Percentiles rank a stretch among this genome's conserved stretches.
Evolutionary conservation across 2,329 filamentous ascomycete genomes (phyloP).

Genomic region (Shiraia sp.): DNA sequence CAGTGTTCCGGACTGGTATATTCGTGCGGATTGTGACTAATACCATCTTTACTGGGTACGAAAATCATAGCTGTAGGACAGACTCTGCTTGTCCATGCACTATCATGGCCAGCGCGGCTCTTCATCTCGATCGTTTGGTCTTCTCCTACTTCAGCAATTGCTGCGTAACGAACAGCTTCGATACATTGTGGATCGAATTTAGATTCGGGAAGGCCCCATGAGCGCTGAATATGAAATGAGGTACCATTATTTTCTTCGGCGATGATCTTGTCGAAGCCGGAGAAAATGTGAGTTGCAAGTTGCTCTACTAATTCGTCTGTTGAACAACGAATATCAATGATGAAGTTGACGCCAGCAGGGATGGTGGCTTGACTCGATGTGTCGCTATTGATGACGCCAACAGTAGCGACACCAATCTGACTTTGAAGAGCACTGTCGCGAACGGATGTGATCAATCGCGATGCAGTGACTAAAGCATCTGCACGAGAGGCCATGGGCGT

Average conservation of each 20-base stretch:
- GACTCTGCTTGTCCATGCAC: slow-evolving; percentile 30
- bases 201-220: slow-evolving; percentile 33
- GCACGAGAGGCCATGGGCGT: slow-evolving; percentile 67
- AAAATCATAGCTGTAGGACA: slow-evolving; percentile 49
- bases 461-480: slow-evolving; percentile 33
- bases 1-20: slow-evolving; percentile 50
- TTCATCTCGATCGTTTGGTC: slow-evolving; percentile 32
- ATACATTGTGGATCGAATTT: slow-evolving; percentile 28
- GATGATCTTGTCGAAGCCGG: slow-evolving; percentile 25
- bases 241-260: slow-evolving; percentile 26
- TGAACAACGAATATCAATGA: slow-evolving; percentile 33
- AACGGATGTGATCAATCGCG: slow-evolving; percentile 29
- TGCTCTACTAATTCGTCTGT: slow-evolving; percentile 30
- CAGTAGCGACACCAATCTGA: slow-evolving; percentile 30
- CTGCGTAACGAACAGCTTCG: slow-evolving; percentile 22
- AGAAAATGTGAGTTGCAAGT: slow-evolving; percentile 24
- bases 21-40: slow-evolving; percentile 51
- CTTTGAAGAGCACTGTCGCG: slow-evolving; percentile 25
- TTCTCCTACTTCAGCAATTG: slow-evolving; percentile 18
- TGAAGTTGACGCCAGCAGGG: slow-evolving; percentile 31
- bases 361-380: slow-evolving; percentile 36
- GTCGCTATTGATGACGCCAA: slow-evolving; percentile 33
- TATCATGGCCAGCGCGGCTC: slow-evolving; percentile 31
- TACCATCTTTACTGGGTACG: slow-evolving; percentile 48
- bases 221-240: slow-evolving; percentile 21